Evolutionary conservation across 768 basidiomycete genomes (phyloP).

Genomic region (Serendipita indica): DNA sequence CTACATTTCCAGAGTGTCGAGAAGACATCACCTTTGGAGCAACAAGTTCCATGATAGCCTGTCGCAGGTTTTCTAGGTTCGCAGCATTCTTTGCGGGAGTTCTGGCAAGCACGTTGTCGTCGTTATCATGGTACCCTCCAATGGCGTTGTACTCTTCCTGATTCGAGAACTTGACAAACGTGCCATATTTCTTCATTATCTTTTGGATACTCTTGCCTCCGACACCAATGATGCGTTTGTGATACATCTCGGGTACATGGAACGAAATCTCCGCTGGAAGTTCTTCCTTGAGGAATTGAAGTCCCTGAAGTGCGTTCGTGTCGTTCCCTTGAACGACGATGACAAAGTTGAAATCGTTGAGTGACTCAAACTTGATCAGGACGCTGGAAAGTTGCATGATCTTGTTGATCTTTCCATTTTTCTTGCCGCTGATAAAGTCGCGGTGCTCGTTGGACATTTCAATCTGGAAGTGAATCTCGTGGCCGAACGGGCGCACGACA

Average conservation of each 20-base stretch:
- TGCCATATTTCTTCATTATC: conserved; percentile 99
- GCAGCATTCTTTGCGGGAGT: conserved; percentile 96
- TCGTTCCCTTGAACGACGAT: conserved; percentile 84
- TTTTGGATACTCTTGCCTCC: conserved; percentile 95
- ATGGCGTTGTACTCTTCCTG: conserved; percentile 91
- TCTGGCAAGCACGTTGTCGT: conserved; percentile 96
- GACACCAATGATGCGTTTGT: conserved; percentile 98
- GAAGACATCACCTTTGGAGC: conserved; percentile 67
- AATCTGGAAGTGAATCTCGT: conserved; percentile 96
- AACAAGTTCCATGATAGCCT: conserved; percentile 94
- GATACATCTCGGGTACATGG: conserved; percentile 95
- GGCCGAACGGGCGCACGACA: conserved; percentile 83
- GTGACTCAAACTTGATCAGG: conserved; percentile 98
- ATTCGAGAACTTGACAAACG: conserved; percentile 98
- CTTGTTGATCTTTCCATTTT: conserved; percentile 99
- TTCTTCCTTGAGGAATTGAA: conserved; percentile 86
- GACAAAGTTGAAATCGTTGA: conserved; percentile 90
- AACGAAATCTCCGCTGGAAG: conserved; percentile 97
- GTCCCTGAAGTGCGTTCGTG: conserved; percentile 69
- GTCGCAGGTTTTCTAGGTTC: conserved; percentile 88
- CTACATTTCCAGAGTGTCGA: not conserved
- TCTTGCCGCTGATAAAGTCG: conserved; percentile 97
- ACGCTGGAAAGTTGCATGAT: conserved; percentile 96
- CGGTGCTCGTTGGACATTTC: conserved; percentile 95
- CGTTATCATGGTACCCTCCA: conserved; percentile 92